Evolutionary conservation across 805 yeast species (phyloP).

Genomic region (Candida caryicola): DNA sequence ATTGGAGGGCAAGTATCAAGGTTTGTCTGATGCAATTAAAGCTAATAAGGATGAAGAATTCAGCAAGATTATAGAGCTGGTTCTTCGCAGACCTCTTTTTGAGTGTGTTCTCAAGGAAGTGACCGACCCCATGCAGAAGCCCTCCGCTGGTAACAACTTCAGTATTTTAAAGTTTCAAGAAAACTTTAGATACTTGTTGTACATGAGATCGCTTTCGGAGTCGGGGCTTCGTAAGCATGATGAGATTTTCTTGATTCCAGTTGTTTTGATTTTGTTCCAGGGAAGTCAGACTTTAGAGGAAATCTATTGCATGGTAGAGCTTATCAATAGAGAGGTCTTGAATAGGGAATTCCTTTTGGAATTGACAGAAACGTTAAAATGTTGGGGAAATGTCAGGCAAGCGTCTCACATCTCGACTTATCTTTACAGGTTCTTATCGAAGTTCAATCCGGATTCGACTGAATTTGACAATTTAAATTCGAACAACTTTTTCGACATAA

Average conservation of each 20-base stretch:
- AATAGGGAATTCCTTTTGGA: conserved; percentile 23
- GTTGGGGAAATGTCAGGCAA: conserved; percentile 24
- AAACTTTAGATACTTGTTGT: conserved; percentile 31
- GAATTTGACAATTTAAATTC: conserved; percentile 36
- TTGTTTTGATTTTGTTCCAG: conserved; percentile 30
- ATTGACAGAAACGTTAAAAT: conserved; percentile 24
- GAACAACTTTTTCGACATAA: conserved; percentile 29
- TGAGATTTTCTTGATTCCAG: conserved; percentile 38
- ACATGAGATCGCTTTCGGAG: conserved; percentile 37
- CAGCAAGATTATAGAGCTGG: conserved; percentile 20
- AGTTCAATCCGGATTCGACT: conserved; percentile 18
- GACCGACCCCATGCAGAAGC: conserved; percentile 2
- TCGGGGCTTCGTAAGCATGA: conserved; percentile 39
- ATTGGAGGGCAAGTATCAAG: conserved; percentile 20
- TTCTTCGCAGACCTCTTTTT: conserved; percentile 31
- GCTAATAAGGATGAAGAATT: conserved; percentile 35
- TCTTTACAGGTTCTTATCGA: conserved; percentile 22
- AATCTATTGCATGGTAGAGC: conserved; percentile 30
- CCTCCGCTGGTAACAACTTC: conserved; percentile 4
- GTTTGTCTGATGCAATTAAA: conserved; percentile 27
- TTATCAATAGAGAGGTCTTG: conserved; percentile 33
- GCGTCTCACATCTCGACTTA: conserved; percentile 17
- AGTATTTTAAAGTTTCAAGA: conserved; percentile 16
- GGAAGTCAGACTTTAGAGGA: conserved; percentile 19
- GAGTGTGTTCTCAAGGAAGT: conserved; percentile 19